Percentiles rank a stretch among this genome's conserved stretches.
Evolutionary conservation across 2,329 filamentous ascomycete genomes (phyloP).

Genomic region (Botryotinia convoluta): DNA sequence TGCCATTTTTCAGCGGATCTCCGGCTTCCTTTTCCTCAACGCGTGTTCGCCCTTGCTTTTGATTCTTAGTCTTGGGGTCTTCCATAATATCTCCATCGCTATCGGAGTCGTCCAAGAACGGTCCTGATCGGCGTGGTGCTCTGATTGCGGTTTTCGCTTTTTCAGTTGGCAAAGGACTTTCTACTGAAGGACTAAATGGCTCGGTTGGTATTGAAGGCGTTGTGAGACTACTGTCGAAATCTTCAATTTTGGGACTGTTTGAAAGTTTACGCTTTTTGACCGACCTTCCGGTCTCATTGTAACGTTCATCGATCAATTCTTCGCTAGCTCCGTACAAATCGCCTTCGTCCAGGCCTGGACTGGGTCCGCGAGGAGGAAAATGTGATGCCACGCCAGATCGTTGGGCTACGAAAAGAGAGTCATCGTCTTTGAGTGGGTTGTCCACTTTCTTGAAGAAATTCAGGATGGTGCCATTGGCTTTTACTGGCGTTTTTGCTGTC

Average conservation of each 20-base stretch:
- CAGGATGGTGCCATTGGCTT: slow-evolving; percentile 63
- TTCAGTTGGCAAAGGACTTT: background rate
- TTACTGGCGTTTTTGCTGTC: slow-evolving; percentile 28
- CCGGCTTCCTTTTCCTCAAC: background rate
- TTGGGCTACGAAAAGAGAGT: slow-evolving; percentile 54
- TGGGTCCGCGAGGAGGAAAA: slow-evolving; percentile 11
- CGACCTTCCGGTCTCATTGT: slow-evolving; percentile 41
- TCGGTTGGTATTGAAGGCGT: slow-evolving; percentile 8
- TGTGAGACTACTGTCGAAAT: slow-evolving; percentile 9
- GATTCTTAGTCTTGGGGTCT: background rate
- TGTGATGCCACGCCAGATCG: slow-evolving; percentile 27
- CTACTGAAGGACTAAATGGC: background rate
- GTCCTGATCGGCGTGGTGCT: slow-evolving; percentile 46
- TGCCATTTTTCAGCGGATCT: slow-evolving; percentile 22
- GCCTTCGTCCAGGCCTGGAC: slow-evolving; percentile 30
- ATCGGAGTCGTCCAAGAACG: slow-evolving; percentile 71
- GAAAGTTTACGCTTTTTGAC: slow-evolving; percentile 46
- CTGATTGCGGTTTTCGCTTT: slow-evolving; percentile 18
- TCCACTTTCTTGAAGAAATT: slow-evolving; percentile 72
- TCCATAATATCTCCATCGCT: slow-evolving; percentile 45
- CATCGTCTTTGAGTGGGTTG: slow-evolving; percentile 45
- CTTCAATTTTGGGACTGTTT: background rate
- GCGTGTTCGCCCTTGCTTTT: background rate
- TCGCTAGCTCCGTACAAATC: slow-evolving; percentile 27
- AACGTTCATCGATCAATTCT: slow-evolving; percentile 34